Conservation (phyloP, 1,284 basidiomycete genomes). For the Takashimella tepidaria region DNA sequence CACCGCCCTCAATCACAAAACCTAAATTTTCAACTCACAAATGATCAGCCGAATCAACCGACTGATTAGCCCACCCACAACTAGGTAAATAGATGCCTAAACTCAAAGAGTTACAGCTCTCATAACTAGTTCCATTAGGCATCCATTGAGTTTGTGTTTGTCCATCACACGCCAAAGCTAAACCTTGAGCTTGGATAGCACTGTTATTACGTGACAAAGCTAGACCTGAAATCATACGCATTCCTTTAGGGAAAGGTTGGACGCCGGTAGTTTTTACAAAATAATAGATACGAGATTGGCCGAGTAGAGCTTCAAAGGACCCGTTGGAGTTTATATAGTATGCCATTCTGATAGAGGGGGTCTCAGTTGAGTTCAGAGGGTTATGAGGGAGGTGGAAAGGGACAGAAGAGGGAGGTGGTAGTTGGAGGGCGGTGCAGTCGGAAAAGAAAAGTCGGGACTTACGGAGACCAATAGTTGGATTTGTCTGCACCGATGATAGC, state of each 20-base stretch:
- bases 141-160: constrained; percentile 20
- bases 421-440: no score
- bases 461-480: constrained; percentile 46
- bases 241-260: constrained; percentile 39
- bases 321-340: constrained; percentile 16
- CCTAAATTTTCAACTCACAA: constrained; percentile 12
- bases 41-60: constrained; percentile 33
- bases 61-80: constrained; percentile 33
- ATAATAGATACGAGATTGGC: constrained; percentile 34
- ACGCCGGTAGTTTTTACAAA: constrained; percentile 23
- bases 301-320: constrained; percentile 16
- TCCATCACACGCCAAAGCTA: background rate
- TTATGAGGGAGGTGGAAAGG: background rate
- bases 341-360: background rate
- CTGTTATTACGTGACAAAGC: constrained; percentile 20
- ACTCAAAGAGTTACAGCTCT: constrained; percentile 20
- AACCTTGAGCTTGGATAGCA: background rate
- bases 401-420: background rate
- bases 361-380: background rate
- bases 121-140: constrained; percentile 30
- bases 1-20: background rate
- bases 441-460: constrained; percentile 7
- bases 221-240: constrained; percentile 40
- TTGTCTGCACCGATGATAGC: constrained; percentile 33
- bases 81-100: constrained; percentile 35